Evolutionary conservation across 805 yeast genomes (phyloP).

Genomic region (Jamesozyma hellenica): DNA sequence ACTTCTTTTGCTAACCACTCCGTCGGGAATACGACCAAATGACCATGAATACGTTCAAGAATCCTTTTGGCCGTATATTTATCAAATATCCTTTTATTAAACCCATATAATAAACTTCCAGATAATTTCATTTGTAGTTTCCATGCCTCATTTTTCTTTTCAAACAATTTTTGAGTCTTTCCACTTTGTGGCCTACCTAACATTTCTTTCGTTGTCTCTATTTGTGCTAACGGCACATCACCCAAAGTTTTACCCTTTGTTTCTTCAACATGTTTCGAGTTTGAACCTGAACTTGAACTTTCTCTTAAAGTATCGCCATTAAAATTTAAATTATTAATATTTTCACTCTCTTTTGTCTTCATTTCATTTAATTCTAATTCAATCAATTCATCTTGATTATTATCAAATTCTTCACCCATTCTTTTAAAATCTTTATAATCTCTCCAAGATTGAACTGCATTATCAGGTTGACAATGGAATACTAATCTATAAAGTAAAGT

Average conservation of each 20-base stretch:
- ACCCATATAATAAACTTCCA: constrained; percentile 25
- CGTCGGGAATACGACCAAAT: constrained; percentile 82
- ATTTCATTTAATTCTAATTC: constrained; percentile 15
- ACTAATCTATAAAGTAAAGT: constrained; percentile 73
- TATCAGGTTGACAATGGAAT: constrained; percentile 93
- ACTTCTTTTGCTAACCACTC: constrained; percentile 85
- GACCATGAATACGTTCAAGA: constrained; percentile 67
- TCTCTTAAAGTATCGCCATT: not conserved
- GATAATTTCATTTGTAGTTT: constrained; percentile 24
- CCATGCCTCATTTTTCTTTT: constrained; percentile 12
- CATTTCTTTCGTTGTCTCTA: not conserved
- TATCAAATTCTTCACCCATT: constrained; percentile 46
- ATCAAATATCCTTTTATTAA: constrained; percentile 47
- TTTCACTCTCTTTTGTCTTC: not conserved
- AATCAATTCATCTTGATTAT: constrained; percentile 24
- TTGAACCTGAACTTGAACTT: not conserved
- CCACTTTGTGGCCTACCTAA: not conserved
- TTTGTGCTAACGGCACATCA: not conserved
- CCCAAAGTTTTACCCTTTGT: not conserved
- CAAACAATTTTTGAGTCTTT: not conserved
- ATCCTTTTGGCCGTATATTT: constrained; percentile 68
- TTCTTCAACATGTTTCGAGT: not conserved
- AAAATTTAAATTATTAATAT: not conserved
- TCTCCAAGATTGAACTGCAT: constrained; percentile 79
- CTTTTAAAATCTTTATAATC: constrained; percentile 69